Percentiles rank a stretch among this genome's conserved stretches.
These are phyloP conservation scores for Solanum pinnatisectum DNA, from an alignment of 257 asterid genomes.

Conservation along the genomic window DNA sequence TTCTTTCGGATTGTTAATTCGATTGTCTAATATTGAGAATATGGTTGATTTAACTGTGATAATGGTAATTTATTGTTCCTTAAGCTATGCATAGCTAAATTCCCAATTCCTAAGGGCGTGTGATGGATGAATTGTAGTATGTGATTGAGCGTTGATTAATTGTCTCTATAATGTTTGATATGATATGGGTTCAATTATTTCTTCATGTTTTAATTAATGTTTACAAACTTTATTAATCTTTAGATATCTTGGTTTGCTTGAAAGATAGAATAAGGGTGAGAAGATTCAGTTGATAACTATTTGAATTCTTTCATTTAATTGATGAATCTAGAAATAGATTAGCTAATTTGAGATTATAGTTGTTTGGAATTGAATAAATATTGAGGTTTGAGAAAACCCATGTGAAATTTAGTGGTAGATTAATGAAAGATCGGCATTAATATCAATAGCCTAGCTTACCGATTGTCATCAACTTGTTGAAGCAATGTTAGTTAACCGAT, in stretches of 20 bases:
- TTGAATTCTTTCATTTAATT: not conserved
- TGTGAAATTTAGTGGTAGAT: not conserved
- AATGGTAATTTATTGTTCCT: not conserved
- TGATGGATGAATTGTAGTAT: not conserved
- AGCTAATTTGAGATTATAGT: too few relatives aligned
- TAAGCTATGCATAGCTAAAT: not conserved
- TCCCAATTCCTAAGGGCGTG: not conserved
- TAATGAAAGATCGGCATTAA: not conserved
- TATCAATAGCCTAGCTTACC: not conserved
- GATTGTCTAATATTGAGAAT: too few relatives aligned
- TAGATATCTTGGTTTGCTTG: not conserved
- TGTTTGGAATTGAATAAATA: not conserved
- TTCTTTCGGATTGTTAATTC: not conserved
- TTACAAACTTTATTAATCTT: not conserved
- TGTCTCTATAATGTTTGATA: not conserved
- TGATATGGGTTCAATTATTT: too few relatives aligned
- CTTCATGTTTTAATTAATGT: not conserved
- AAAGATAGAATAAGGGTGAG: not conserved
- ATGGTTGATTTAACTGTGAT: not conserved
- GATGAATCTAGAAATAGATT: not conserved
- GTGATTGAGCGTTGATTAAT: too few relatives aligned
- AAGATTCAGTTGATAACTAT: not conserved
- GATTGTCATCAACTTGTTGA: not conserved
- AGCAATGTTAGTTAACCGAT: not conserved
- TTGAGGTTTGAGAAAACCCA: not conserved